phyloP scores from a whole-genome alignment of 345 rosid species.

The Trapa bicornis region DNA sequence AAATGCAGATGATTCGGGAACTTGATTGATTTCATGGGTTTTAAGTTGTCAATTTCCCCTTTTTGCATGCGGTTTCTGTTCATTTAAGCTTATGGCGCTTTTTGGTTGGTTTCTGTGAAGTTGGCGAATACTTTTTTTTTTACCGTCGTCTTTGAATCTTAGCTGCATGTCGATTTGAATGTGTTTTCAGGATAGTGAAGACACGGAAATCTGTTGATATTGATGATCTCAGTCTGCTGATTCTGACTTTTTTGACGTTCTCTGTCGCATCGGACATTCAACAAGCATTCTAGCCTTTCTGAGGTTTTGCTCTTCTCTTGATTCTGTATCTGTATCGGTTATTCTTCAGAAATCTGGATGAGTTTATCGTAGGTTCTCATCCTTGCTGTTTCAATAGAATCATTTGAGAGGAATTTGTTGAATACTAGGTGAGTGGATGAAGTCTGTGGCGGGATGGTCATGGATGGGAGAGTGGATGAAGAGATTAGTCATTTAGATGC shows the following conservation, averaged over 20 bases:
- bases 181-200: not conserved
- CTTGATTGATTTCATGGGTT: not conserved
- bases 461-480: slow-evolving; percentile 59
- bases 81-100: not conserved
- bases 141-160: not conserved
- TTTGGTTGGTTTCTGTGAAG: not conserved
- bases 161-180: not conserved
- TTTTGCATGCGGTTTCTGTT: not conserved
- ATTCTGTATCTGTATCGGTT: not conserved
- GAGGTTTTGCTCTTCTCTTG: not conserved
- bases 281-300: not conserved
- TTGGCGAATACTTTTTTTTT: not conserved
- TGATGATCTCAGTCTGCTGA: not conserved
- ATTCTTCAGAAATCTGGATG: slow-evolving; percentile 1
- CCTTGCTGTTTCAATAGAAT: not conserved
- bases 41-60: not conserved
- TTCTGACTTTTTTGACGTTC: not conserved
- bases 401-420: not conserved
- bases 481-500: slow-evolving; percentile 37
- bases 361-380: not conserved
- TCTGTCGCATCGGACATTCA: not conserved
- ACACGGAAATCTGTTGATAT: not conserved
- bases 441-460: slow-evolving; percentile 21
- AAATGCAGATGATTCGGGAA: not conserved
- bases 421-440: slow-evolving; percentile 11